phyloP scores from a whole-genome alignment of 192 early-diverging fungal genomes.

The Backusella macrospora region DNA sequence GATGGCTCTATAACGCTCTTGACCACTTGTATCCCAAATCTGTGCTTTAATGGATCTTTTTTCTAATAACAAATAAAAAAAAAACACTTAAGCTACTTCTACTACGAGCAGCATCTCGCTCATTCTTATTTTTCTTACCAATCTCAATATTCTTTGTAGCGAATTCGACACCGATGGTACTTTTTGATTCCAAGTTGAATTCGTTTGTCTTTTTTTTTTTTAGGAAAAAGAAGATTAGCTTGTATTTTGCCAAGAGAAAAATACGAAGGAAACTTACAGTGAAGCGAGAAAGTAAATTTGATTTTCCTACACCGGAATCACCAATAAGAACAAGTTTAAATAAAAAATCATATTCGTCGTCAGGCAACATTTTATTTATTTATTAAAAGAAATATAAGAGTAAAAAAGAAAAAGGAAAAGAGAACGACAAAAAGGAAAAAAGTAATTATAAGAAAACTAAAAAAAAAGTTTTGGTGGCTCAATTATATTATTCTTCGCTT shows the following conservation, averaged over 20 bases:
- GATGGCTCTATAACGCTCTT: conserved; percentile 89
- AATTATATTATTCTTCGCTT: not conserved
- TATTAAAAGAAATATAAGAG: not conserved
- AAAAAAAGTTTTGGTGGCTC: not conserved
- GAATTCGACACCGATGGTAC: conserved; percentile 56
- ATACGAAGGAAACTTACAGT: conserved; percentile 31
- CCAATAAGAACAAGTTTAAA: conserved; percentile 75
- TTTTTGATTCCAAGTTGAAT: conserved; percentile 56
- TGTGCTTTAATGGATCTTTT: conserved; percentile 46
- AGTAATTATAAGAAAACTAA: not conserved
- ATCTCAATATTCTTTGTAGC: conserved; percentile 53
- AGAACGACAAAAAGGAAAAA: not conserved
- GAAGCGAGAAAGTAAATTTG: conserved; percentile 55
- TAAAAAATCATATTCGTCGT: conserved; percentile 60
- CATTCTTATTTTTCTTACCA: conserved; percentile 21
- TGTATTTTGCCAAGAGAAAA: not conserved
- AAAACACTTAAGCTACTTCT: not conserved
- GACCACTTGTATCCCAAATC: conserved; percentile 81
- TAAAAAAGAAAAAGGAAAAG: not conserved
- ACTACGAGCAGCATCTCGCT: not conserved
- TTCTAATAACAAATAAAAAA: conserved; percentile 27
- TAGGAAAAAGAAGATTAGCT: not conserved
- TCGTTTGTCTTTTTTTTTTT: conserved; percentile 44
- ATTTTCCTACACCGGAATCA: conserved; percentile 58
- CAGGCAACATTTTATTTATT: conserved; percentile 41